phyloP scores from a whole-genome alignment of 148 eudicot species.

The Vaccinium macrocarpon region DNA sequence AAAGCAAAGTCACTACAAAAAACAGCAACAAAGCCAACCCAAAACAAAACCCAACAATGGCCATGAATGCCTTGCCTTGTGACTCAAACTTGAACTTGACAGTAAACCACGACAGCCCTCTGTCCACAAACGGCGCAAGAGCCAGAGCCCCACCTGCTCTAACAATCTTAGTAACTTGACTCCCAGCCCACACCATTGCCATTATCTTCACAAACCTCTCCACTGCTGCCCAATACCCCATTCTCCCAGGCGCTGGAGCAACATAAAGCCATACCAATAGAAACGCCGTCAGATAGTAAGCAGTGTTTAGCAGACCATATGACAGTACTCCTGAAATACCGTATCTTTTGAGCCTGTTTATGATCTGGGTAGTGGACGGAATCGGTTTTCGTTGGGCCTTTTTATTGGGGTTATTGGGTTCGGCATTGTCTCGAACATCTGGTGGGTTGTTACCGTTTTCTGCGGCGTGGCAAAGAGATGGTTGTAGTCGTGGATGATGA shows the following conservation, averaged over 20 bases:
- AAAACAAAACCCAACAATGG: slow-evolving; percentile 49
- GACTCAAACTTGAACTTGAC: slow-evolving; percentile 52
- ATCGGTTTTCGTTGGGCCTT: not conserved
- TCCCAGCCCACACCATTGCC: slow-evolving; percentile 99
- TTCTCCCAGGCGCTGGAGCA: slow-evolving; percentile 77
- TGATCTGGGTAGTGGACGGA: slow-evolving; percentile 3
- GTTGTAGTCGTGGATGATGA: not conserved
- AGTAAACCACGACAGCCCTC: slow-evolving; percentile 66
- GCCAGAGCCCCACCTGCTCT: slow-evolving; percentile 91
- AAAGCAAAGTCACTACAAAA: slow-evolving; percentile 48
- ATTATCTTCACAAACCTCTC: slow-evolving; percentile 80
- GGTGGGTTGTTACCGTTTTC: not conserved
- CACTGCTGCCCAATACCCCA: slow-evolving; percentile 80
- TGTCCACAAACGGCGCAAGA: slow-evolving; percentile 65
- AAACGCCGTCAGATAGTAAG: slow-evolving; percentile 18
- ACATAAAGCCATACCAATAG: slow-evolving; percentile 43
- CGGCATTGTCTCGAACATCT: not conserved
- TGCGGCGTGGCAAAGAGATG: not conserved
- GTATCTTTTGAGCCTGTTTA: slow-evolving; percentile 18
- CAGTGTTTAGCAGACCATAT: slow-evolving; percentile 26
- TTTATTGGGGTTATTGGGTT: not conserved
- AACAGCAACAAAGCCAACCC: slow-evolving; percentile 52
- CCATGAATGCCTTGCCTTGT: slow-evolving; percentile 60
- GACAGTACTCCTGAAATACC: slow-evolving; percentile 24
- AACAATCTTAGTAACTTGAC: slow-evolving; percentile 85